Evolutionary conservation across 495 filamentous ascomycete species (phyloP).

Genomic region (Neurospora sp.): DNA sequence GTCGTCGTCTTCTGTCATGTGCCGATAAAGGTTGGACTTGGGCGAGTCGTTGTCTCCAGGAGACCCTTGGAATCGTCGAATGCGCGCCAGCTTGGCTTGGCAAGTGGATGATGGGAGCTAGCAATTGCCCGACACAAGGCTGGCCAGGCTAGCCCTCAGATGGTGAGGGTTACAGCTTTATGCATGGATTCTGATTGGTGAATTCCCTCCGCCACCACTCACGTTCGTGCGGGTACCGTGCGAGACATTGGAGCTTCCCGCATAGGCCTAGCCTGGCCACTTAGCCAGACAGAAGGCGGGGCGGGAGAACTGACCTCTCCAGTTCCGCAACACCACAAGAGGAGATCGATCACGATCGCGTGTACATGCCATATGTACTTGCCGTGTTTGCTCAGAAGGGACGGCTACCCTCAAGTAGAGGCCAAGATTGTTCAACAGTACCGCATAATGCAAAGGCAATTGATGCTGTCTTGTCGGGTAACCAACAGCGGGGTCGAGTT

Average conservation of each 20-base stretch:
- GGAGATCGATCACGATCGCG: neutral
- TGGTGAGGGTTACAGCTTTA: neutral
- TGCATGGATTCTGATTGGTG: neutral
- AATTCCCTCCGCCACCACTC: neutral
- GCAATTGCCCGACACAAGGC: neutral
- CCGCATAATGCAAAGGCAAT: neutral
- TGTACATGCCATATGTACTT: neutral
- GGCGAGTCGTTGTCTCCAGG: neutral
- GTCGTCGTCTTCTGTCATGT: neutral
- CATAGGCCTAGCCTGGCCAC: neutral
- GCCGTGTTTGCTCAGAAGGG: neutral
- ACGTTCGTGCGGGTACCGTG: neutral
- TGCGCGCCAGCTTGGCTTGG: neutral
- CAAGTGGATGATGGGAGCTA: neutral
- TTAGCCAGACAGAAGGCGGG: neutral
- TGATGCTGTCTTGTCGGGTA: neutral
- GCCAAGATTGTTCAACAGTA: neutral
- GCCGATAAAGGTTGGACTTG: neutral
- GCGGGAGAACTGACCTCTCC: neutral
- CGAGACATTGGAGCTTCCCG: neutral
- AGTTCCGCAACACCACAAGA: neutral
- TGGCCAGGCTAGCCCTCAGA: neutral
- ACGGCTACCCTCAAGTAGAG: neutral
- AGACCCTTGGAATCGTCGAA: neutral
- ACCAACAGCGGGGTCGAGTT: neutral